phyloP scores from a whole-genome alignment of 257 asterid species.

The Handroanthus guayacan region DNA sequence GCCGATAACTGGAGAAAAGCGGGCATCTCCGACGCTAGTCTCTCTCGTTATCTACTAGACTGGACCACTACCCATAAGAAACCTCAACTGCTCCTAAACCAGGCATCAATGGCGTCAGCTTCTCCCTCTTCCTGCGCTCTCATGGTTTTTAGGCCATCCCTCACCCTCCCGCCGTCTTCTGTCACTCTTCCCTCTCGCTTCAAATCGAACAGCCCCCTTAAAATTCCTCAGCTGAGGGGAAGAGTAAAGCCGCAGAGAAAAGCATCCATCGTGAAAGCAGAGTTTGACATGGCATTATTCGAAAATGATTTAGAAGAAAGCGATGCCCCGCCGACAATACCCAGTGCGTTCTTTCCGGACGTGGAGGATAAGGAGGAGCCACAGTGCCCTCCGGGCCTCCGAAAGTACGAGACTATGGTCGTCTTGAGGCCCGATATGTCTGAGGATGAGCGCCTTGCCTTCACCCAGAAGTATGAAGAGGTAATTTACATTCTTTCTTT shows the following conservation, averaged over 20 bases:
- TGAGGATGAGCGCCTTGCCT: slow-evolving; percentile 90
- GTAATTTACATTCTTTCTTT: slow-evolving; percentile 35
- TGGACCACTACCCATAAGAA: background rate
- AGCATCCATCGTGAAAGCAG: slow-evolving; percentile 41
- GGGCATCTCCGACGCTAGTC: background rate
- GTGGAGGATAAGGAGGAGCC: slow-evolving; percentile 85
- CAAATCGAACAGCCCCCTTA: slow-evolving; percentile 27
- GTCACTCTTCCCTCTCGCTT: slow-evolving; percentile 14
- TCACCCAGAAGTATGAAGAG: slow-evolving; percentile 94
- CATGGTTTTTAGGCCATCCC: slow-evolving; percentile 34
- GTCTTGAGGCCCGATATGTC: slow-evolving; percentile 95
- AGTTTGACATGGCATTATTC: slow-evolving; percentile 67
- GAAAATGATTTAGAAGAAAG: slow-evolving; percentile 64
- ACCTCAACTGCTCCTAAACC: slow-evolving; percentile 5
- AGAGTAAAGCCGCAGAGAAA: slow-evolving; percentile 17
- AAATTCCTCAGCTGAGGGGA: slow-evolving; percentile 27
- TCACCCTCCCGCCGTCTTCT: slow-evolving; percentile 20
- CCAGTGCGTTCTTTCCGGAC: slow-evolving; percentile 68
- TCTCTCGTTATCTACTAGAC: slow-evolving; percentile 27
- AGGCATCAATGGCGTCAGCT: slow-evolving; percentile 52
- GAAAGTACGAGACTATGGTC: slow-evolving; percentile 87
- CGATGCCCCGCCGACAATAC: slow-evolving; percentile 54
- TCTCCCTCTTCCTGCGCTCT: slow-evolving; percentile 47
- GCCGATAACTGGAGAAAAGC: background rate
- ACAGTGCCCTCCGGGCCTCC: slow-evolving; percentile 92